Conservation (phyloP, 345 rosid genomes). For the Brassica rapa region DNA sequence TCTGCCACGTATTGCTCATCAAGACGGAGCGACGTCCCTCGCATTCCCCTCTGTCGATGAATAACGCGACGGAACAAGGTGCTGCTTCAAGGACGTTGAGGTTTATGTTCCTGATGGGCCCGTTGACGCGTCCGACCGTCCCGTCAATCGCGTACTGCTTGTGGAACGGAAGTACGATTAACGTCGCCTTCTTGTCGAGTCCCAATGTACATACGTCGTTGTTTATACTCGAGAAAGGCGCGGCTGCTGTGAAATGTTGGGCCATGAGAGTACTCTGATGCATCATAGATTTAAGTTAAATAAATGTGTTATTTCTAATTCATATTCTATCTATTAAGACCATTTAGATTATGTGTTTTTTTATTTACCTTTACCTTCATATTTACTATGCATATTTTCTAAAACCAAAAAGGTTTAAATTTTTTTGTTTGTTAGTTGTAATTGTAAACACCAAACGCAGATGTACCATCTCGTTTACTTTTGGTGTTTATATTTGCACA, state of each 20-base stretch:
- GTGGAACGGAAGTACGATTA: constrained; percentile 56
- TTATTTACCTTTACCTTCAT: neutral
- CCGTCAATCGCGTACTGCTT: constrained; percentile 49
- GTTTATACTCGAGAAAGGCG: constrained; percentile 54
- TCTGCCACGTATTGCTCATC: constrained; percentile 14
- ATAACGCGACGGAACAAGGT: constrained; percentile 53
- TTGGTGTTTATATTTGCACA: neutral
- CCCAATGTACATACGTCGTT: constrained; percentile 60
- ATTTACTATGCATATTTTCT: neutral
- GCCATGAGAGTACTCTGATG: constrained; percentile 31
- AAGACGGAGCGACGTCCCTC: constrained; percentile 21
- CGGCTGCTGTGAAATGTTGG: constrained; percentile 50
- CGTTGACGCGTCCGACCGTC: constrained; percentile 32
- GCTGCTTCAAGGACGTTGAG: constrained; percentile 51
- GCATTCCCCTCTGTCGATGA: constrained; percentile 46
- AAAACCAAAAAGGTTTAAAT: neutral
- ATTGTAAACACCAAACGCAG: neutral
- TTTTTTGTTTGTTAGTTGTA: neutral
- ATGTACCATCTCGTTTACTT: neutral
- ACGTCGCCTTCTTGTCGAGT: constrained; percentile 49
- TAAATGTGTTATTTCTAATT: neutral
- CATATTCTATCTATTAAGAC: neutral
- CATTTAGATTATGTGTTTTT: neutral
- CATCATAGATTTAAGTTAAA: neutral
- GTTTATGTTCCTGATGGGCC: constrained; percentile 42